Base-by-base conservation (phyloP, 208 protist genomes). In the Angomonas ambiguus region DNA sequence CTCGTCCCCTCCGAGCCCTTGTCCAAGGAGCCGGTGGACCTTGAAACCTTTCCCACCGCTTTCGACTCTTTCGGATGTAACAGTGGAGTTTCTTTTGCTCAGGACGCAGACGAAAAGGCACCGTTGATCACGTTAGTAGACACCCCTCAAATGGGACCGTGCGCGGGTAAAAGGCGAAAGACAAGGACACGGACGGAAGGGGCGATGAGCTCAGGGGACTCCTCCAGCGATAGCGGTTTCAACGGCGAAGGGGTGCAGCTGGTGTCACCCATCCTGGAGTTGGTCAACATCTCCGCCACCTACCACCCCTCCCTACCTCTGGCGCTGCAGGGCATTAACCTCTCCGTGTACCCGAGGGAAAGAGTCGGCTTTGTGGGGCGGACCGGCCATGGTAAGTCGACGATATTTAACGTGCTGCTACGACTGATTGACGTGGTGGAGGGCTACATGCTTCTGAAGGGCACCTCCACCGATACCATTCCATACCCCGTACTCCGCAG, bases 401-500 rank as follows among this genome's bases (percentile, higher is more conserved):
- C 83, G 31, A 33, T 92, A 20, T 81, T 92, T 51, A 76, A 78
- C 59, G 73, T 82, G 11, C 67, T 92, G 25, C 73, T 87, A 11
- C 76, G 86, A 2, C 74, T 88, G 13, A 61, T 98, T 1, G 76
- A 97, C 20, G 87, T 97, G 51, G 82, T 80, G 31, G 76, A 72
- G 30, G 85, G 80, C n/a, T 67, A 57, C 49, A 82, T 96, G 18
- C 82, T 71, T 22, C 88, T 99, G 61, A 91, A 98, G 65, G 97
- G 94, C 20, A 65, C 97, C 60, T 90, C 99, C 77, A 88, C 93
- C 20, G 51, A 70, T 0, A 32, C 57, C n/a, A 67, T 99, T 10
- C 82, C 85, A 1, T 87, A 99, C 35, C 68, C 88, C 6, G 74
- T 88, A 51, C 77, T 99, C 22, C 84, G 98, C 32, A 80, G 72